Evolutionary conservation across 306 rosid genomes (phyloP).

Genomic region (Sicyos edulis): DNA sequence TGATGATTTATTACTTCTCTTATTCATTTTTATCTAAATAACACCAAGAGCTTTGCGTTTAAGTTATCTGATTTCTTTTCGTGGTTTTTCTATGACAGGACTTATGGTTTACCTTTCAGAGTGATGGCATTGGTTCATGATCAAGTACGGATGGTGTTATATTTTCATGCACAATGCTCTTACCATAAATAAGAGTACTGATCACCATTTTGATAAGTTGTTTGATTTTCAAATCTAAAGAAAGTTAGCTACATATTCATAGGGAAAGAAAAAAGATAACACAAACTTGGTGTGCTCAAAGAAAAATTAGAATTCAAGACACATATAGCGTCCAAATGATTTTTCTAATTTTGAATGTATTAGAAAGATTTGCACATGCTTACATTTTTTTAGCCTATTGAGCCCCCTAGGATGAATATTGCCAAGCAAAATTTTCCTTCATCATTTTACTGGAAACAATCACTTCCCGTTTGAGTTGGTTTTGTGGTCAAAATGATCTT

Average conservation of each 20-base stretch:
- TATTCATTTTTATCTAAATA: too few relatives aligned
- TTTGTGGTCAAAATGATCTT: too few relatives aligned
- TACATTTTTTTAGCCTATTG: background rate
- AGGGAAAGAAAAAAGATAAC: background rate
- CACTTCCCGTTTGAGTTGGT: background rate
- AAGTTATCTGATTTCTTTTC: too few relatives aligned
- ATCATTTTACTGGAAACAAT: background rate
- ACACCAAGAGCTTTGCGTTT: too few relatives aligned
- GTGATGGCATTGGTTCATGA: background rate
- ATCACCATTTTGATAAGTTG: background rate
- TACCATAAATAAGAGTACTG: background rate
- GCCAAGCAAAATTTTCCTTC: background rate
- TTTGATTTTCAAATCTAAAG: background rate
- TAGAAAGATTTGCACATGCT: background rate
- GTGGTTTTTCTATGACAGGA: too few relatives aligned
- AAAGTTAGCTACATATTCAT: background rate
- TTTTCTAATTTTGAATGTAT: background rate
- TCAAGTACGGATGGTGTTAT: background rate
- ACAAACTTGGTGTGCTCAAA: conserved; percentile 3
- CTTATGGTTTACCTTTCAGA: too few relatives aligned
- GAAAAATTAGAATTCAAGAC: background rate
- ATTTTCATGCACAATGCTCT: background rate
- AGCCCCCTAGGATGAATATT: background rate
- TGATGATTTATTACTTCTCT: too few relatives aligned
- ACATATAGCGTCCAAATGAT: background rate